These are phyloP conservation scores for Prunus mume DNA, from an alignment of 306 rosid species.

Conservation along the genomic window DNA sequence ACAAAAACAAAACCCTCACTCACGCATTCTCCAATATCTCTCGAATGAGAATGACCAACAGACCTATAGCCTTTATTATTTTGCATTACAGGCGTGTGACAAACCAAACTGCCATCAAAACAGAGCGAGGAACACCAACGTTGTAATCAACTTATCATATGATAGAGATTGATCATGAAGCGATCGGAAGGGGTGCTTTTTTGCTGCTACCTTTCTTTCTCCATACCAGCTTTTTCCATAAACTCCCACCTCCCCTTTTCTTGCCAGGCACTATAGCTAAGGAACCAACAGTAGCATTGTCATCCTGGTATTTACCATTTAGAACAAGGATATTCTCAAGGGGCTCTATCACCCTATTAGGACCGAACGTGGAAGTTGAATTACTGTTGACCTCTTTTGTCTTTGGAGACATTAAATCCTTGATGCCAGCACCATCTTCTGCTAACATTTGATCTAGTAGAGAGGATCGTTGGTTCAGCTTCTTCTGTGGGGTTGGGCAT, in stretches of 20 bases:
- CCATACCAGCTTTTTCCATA: conserved; percentile 69
- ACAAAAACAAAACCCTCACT: conserved; percentile 15
- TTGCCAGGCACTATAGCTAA: conserved; percentile 67
- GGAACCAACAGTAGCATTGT: conserved; percentile 33
- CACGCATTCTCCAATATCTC: not conserved
- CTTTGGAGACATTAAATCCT: conserved; percentile 13
- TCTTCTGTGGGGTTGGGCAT: conserved; percentile 24
- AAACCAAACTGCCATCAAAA: conserved; percentile 26
- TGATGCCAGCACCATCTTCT: conserved; percentile 47
- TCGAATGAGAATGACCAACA: conserved; percentile 6
- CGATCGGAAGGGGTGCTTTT: conserved; percentile 34
- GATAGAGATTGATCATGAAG: conserved; percentile 32
- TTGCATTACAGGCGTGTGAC: conserved; percentile 2
- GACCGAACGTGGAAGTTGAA: conserved; percentile 24
- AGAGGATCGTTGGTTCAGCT: conserved; percentile 45
- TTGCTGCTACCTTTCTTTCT: conserved; percentile 56
- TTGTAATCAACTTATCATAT: conserved; percentile 5
- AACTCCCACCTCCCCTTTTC: conserved; percentile 43
- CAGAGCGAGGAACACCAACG: conserved; percentile 19
- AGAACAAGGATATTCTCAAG: conserved; percentile 39
- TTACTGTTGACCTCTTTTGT: conserved; percentile 34
- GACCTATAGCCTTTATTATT: not conserved
- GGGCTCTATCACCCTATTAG: conserved; percentile 24
- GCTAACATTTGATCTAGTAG: conserved; percentile 74
- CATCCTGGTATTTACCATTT: conserved; percentile 35